Evolutionary conservation across 1,284 basidiomycete genomes (phyloP).

Genomic region (Termitomyces sp.): DNA sequence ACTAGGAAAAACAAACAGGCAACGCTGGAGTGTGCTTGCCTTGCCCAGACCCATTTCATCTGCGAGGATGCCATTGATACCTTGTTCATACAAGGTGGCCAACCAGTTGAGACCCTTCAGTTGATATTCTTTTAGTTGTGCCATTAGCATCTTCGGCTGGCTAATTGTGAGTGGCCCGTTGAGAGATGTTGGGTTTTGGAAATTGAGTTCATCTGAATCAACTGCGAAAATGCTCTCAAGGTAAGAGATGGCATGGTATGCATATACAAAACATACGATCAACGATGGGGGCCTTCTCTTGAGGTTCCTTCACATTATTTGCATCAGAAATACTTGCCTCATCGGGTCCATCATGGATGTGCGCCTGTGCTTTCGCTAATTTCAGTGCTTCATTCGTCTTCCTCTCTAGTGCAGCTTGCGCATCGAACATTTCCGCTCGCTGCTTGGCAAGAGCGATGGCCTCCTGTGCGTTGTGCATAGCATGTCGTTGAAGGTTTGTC

Average conservation of each 20-base stretch:
- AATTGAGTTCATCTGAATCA: constrained; percentile 96
- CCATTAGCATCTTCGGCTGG: constrained; percentile 96
- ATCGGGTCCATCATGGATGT: constrained; percentile 49
- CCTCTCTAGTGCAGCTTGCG: constrained; percentile 72
- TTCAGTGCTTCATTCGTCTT: constrained; percentile 74
- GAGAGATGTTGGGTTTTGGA: constrained; percentile 97
- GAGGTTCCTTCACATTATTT: constrained; percentile 20
- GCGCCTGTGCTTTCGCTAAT: constrained; percentile 61
- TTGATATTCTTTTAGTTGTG: constrained; percentile 97
- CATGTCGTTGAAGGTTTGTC: constrained; percentile 86
- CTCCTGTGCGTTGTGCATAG: constrained; percentile 85
- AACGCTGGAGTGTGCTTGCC: constrained; percentile 37
- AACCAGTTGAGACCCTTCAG: constrained; percentile 98
- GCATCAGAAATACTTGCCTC: constrained; percentile 36
- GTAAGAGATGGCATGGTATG: neutral
- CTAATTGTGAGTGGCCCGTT: constrained; percentile 81
- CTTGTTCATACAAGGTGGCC: constrained; percentile 96
- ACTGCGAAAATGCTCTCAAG: constrained; percentile 46
- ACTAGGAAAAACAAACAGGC: neutral
- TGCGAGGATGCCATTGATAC: constrained; percentile 96
- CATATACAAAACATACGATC: constrained; percentile 49
- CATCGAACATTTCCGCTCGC: constrained; percentile 84
- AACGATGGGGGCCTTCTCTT: constrained; percentile 39
- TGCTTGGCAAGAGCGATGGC: constrained; percentile 80
- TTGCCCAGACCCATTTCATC: constrained; percentile 99